phyloP scores from a whole-genome alignment of 2,329 filamentous ascomycete species.

The Dryadomyces quercivorus region DNA sequence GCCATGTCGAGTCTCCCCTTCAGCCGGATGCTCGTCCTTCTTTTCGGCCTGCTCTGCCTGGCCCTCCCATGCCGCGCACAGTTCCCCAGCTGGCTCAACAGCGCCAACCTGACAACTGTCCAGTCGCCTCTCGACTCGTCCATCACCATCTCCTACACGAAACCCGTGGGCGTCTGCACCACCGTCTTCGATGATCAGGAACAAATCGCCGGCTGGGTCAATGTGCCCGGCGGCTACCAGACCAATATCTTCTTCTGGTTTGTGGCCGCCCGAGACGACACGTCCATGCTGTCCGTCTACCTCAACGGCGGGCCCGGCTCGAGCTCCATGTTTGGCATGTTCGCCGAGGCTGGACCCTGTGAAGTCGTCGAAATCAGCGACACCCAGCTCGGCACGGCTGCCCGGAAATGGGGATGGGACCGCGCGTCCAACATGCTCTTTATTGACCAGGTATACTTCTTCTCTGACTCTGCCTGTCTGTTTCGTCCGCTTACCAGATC shows the following conservation, averaged over 20 bases:
- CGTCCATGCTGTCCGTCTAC: conserved; percentile 42
- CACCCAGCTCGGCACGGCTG: conserved; percentile 39
- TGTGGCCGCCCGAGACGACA: conserved; percentile 30
- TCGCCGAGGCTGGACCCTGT: conserved; percentile 45
- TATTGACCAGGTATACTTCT: conserved; percentile 33
- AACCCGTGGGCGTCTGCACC: conserved; percentile 45
- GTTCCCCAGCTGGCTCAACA: conserved; percentile 14
- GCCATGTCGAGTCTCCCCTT: background rate
- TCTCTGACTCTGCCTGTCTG: background rate
- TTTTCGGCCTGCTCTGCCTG: background rate
- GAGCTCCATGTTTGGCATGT: conserved; percentile 53
- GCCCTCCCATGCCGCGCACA: conserved; percentile 15
- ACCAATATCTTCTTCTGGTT: conserved; percentile 42
- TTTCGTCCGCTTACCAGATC: conserved; percentile 10
- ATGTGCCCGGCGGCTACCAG: conserved; percentile 40
- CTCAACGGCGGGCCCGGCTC: conserved; percentile 56
- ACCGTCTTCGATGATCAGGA: conserved; percentile 53
- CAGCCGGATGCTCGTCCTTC: too few species aligned
- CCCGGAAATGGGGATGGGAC: conserved; percentile 56
- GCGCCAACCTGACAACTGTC: conserved; percentile 40
- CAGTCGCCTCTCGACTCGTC: conserved; percentile 48
- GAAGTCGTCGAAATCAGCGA: conserved; percentile 34
- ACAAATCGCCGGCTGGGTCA: conserved; percentile 61
- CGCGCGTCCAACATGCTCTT: conserved; percentile 41
- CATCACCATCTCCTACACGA: conserved; percentile 58